Base-by-base conservation (phyloP, 2,329 filamentous ascomycete genomes). In the Gnomoniopsis sp. region DNA sequence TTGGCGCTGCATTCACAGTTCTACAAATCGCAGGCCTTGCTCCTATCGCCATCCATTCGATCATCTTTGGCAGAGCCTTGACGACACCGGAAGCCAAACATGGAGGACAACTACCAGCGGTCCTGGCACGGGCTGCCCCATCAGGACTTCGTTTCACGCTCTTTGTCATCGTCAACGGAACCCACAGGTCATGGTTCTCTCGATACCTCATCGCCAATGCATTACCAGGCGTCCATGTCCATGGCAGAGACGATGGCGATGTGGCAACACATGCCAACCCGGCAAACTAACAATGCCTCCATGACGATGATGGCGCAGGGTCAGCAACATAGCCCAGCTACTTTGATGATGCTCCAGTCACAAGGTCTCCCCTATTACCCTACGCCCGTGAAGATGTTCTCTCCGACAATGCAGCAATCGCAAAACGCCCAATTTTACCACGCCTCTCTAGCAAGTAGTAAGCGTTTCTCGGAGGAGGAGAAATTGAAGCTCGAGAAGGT, bases 401-500 rank as follows among this genome's bases (percentile, higher is more conserved):
- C 56, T 19, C 52, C 58, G 19, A 53, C 53, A 12, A 41, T 59
- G 57, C 59, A 61, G 21, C 53, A 61, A 21, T 34, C 52, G 17
- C 56, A 59, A 21, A 54, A 34, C 6, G 51, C 59, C 8, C 59
- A 62, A 47, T 55, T 56, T 49, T 62, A 59, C 36, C 57, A 59
- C 34, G 56, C 59, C 38, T 50, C 56, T 15, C 49, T 62, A 26
- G 57, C 57, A n/a, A 59, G 59, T 36, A 62, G 59, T 57, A 62
- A 62, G 49, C 56, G 59, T 21, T 62, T 62, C 6, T 62, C 59
- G 30, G 59, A 62, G 38, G 59, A 62, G 17, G 59, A 62, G 44
- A 62, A 62, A 34, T 56, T 56, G 17, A 62, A 62, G 43, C 57
- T 62, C 22, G 59, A 62, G 46, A 62, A 53, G n/a, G 59, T 62